Evolutionary conservation across 805 yeast genomes (phyloP).

Genomic region (Barnettozyma botsteinii): DNA sequence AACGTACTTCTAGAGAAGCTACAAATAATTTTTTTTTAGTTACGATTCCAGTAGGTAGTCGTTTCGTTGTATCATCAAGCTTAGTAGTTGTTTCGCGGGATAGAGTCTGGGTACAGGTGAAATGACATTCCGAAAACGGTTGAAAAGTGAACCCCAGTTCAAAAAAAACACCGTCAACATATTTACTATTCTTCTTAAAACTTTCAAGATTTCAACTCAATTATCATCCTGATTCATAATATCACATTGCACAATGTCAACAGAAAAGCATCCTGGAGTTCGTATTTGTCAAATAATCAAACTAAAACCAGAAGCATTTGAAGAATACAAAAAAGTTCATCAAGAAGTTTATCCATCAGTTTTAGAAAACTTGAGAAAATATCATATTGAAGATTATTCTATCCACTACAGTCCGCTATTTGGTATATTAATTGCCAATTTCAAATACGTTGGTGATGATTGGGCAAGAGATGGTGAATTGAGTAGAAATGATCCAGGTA

Average conservation of each 20-base stretch:
- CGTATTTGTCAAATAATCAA: constrained; percentile 36
- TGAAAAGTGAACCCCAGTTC: too few species aligned
- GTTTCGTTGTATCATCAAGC: too few species aligned
- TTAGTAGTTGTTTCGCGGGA: too few species aligned
- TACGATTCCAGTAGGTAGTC: too few species aligned
- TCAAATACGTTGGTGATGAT: constrained; percentile 35
- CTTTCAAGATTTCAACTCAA: neutral
- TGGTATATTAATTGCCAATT: constrained; percentile 30
- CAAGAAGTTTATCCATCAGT: constrained; percentile 29
- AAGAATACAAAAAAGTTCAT: constrained; percentile 33
- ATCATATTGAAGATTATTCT: constrained; percentile 38
- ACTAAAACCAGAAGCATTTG: constrained; percentile 33
- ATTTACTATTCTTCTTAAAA: too few species aligned
- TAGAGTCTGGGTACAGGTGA: too few species aligned
- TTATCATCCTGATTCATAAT: neutral
- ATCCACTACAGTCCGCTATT: constrained; percentile 31
- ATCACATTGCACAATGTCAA: constrained; percentile 5
- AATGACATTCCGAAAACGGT: too few species aligned
- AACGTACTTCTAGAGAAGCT: too few species aligned
- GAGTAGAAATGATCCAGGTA: constrained; percentile 31
- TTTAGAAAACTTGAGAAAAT: constrained; percentile 27
- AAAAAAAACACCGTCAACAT: too few species aligned
- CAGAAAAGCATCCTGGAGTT: constrained; percentile 28
- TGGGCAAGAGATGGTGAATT: constrained; percentile 31
- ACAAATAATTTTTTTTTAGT: too few species aligned